Base-by-base conservation (phyloP, 768 basidiomycete genomes). In the Gloeostereum incarnatum region DNA sequence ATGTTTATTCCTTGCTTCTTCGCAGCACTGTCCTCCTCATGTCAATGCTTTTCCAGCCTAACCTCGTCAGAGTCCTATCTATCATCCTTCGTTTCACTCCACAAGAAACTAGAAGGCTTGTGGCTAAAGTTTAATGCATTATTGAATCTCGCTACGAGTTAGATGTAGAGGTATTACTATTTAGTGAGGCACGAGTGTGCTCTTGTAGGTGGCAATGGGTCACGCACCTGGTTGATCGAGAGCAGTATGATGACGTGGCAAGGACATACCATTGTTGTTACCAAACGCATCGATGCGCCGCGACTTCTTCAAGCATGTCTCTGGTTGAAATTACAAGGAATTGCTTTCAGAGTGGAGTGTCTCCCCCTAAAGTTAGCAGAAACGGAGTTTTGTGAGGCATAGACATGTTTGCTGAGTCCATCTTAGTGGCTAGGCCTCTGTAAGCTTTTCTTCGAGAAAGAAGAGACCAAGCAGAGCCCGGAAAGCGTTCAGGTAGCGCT, bases 71-170 rank as follows among this genome's bases (percentile, higher is more conserved):
- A 39, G 93, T 99, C 2, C 56, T 98, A 30, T 91, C 91, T 1
- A 91, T 90, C 26, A 91, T 98, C 35, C 59, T 98, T 26, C 85
- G 77, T 27, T 98, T 99, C 51, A 98, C 94, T 1, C 94, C 94
- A 1, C 87, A 93, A 50, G 94, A 98, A 57, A 88, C 89, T 3
- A 70, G 94, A 20, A 67, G 93, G 31, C 66, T 98, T 26, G 74
- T 92, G 41, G 80, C 93, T 6, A 96, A 93, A 66, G 83, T 92
- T 22, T 83, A 60, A 37, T 27, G 3, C 19, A 11, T 7, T 36
- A 19, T 33, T n/a, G n/a, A n/a, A n/a, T n/a, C n/a, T n/a, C n/a
- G n/a, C n/a, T n/a, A n/a, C n/a, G n/a, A n/a, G n/a, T n/a, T n/a
- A n/a, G n/a, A n/a, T n/a, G n/a, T n/a, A n/a, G n/a, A n/a, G n/a